Percentiles rank a stretch among this genome's conserved stretches.
Conservation (phyloP, 1,139 yeast species). For the Nakaseomyces sp. region DNA sequence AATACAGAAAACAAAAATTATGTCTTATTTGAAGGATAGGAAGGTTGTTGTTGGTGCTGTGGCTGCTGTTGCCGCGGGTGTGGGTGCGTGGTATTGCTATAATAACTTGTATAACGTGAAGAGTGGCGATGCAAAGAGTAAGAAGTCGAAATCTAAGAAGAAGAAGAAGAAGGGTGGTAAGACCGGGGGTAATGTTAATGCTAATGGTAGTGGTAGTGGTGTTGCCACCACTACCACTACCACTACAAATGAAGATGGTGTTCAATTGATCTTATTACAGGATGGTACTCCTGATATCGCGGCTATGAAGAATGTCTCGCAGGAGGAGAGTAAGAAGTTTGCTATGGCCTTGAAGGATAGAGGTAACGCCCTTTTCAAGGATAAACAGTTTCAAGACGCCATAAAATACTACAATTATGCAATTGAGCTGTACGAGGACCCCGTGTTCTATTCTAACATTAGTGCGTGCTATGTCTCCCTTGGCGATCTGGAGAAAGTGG, state of each 20-base stretch:
- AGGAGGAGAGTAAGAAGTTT: conserved; percentile 53
- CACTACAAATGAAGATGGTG: background rate
- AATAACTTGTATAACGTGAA: conserved; percentile 18
- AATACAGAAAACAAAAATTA: background rate
- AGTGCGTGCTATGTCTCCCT: conserved; percentile 88
- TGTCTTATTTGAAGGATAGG: conserved; percentile 41
- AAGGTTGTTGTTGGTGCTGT: conserved; percentile 39
- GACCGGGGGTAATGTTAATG: conserved; percentile 33
- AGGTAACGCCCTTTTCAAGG: conserved; percentile 71
- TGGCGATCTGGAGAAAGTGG: conserved; percentile 67
- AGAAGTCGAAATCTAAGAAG: conserved; percentile 12
- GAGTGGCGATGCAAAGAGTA: conserved; percentile 8
- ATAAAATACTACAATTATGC: conserved; percentile 71
- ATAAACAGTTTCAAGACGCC: conserved; percentile 60
- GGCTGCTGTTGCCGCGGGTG: conserved; percentile 53
- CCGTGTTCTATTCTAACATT: conserved; percentile 83
- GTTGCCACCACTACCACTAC: background rate
- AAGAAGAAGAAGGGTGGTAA: conserved; percentile 30
- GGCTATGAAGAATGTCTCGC: conserved; percentile 35
- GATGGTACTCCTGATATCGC: conserved; percentile 15
- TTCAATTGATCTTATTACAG: background rate
- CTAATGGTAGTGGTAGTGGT: background rate
- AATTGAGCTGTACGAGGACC: conserved; percentile 61
- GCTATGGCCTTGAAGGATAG: conserved; percentile 75
- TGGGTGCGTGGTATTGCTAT: conserved; percentile 45